Evolutionary conservation across 345 rosid species (phyloP), one percentile per base, ranked within the genome.

Genomic region (Arabidopsis thaliana): DNA sequence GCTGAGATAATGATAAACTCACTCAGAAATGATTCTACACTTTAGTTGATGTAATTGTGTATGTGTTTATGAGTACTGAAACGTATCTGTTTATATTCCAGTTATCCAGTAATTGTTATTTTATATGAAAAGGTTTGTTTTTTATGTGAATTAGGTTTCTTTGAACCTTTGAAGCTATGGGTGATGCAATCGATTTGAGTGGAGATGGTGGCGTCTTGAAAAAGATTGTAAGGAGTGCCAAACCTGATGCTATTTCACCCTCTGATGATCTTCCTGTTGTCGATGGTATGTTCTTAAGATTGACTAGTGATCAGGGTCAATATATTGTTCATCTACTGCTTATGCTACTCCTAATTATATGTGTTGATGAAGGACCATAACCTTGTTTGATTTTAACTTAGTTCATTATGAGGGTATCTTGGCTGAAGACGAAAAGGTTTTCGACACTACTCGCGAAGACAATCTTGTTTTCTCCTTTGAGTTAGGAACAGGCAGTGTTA

Each of bases 381-480:
- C 44, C 9, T 0, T 74, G 0, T 22, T 51, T 40, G 63, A 55
- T 75, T 55, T 55, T 16, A 34, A 25, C 11, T 16, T 69, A 92
- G 99, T 95, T 82, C 97, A 87, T 69, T 95, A 92, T 50, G 96
- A 92, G 85, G 97, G 95, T 49, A 82, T 73, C 4, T 86, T 92
- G 60, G 95, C 89, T 40, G 95, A 90, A 80, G 91, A 85, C 48
- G 97, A 88, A 12, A 93, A 90, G 69, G 91, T 92, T 22, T 95
- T 95, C 61, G 99, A 95, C 69, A 87, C 93, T 2, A 87, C 99
- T 38, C 93, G 77, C 0, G 93, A 88, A 79, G 99, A 92, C 85
- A 92, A 95, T 74, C 84, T 93, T 2, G 72, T 90, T 7, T 90
- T 95, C 80, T 88, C 97, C 1, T 95, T 95, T 81, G 98, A 92